These are phyloP conservation scores for Zygosaccharomyces bailii DNA, from an alignment of 805 yeast species.

Conservation along the genomic window DNA sequence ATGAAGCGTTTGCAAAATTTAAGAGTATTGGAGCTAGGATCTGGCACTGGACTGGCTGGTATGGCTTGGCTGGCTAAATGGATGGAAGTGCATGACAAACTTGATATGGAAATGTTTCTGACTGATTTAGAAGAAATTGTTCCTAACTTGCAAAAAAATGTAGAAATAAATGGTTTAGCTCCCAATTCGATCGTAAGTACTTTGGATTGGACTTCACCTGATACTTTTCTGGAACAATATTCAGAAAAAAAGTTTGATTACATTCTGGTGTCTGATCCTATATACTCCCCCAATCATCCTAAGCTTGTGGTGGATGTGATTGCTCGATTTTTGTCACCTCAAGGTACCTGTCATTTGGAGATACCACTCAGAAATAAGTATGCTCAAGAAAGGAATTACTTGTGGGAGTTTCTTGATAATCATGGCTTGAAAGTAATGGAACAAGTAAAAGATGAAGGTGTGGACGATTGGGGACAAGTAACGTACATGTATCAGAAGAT, in stretches of 20 bases:
- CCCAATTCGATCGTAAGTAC: slow-evolving; percentile 41
- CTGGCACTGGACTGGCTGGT: slow-evolving; percentile 94
- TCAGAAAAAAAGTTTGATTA: slow-evolving; percentile 46
- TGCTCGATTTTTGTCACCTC: slow-evolving; percentile 44
- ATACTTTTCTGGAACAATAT: slow-evolving; percentile 34
- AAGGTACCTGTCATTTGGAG: slow-evolving; percentile 54
- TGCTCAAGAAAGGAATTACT: slow-evolving; percentile 55
- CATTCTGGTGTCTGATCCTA: slow-evolving; percentile 79
- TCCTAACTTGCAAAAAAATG: slow-evolving; percentile 60
- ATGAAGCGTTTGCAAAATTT: slow-evolving; percentile 10
- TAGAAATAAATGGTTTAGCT: slow-evolving; percentile 46
- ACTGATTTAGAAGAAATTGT: slow-evolving; percentile 83
- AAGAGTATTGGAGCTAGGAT: slow-evolving; percentile 71
- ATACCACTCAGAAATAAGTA: slow-evolving; percentile 70
- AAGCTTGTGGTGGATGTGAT: slow-evolving; percentile 63
- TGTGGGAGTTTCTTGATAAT: slow-evolving; percentile 55
- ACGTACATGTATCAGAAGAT: slow-evolving; percentile 46
- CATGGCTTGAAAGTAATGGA: slow-evolving; percentile 29
- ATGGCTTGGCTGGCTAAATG: slow-evolving; percentile 49
- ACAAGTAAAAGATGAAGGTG: slow-evolving; percentile 55
- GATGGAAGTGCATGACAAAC: slow-evolving; percentile 38
- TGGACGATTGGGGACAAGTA: slow-evolving; percentile 82
- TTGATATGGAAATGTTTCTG: slow-evolving; percentile 45
- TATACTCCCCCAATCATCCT: slow-evolving; percentile 83
- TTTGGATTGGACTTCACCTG: slow-evolving; percentile 77